Evolutionary conservation across 805 yeast genomes (phyloP), one percentile per base, ranked within the genome.

Genomic region (Kluyveromyces wickerhamii): DNA sequence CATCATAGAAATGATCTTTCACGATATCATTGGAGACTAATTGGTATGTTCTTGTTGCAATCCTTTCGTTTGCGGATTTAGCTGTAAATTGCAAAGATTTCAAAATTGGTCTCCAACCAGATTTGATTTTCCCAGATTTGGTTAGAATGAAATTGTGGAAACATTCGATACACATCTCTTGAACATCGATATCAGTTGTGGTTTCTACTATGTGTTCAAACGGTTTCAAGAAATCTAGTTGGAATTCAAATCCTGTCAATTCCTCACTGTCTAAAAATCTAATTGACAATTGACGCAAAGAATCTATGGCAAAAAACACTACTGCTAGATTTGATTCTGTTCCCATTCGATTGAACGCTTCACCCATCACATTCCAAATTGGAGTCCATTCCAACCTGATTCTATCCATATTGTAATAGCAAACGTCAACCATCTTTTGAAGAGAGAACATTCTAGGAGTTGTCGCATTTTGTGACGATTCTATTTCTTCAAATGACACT

Each of bases 371-470:
- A 11, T 82, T 74, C 99, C 99, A 92, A 39, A 92, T 67, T 36
- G 85, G 89, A 5, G 95, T 76, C 96, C 98, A 92, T 60, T 94
- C 96, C 41, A 92, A 78, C 57, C 95, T 76, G 48, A 92, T 88
- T 65, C 98, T 82, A 33, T 77, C 77, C 96, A 92, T 92, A 57
- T 94, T 94, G 65, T 94, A 92, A 59, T 92, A 89, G 60, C 96
- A 89, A 27, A 92, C 94, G 60, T 94, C 98, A 34, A 92, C 95
- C 69, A 92, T 83, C 54, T 92, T 92, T 53, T 87, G 97, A 43
- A 92, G 63, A 0, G 97, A 84, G 54, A 85, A 94, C 61, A 86
- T 79, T 55, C 98, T 70, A 24, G 97, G 98, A 41, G 84, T 77
- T 5, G 71, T 66, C 28, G 88, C 78, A 50, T 76, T 77, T 5